Evolutionary conservation across 1,284 basidiomycete genomes (phyloP), one percentile per base, ranked within the genome.

Genomic region (Boletus sp.): DNA sequence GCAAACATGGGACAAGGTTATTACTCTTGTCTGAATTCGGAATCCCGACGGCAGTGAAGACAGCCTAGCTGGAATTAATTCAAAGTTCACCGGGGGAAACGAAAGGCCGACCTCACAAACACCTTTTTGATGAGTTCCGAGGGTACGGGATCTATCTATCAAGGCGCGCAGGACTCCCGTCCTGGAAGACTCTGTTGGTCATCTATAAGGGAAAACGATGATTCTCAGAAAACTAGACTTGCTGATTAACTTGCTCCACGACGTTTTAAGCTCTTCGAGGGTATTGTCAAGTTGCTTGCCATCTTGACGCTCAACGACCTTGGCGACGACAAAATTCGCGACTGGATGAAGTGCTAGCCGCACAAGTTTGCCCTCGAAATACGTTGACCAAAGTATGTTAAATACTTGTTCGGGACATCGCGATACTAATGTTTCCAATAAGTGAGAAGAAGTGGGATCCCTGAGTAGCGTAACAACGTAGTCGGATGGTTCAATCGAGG

Each of bases 261-360:
- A 69, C 30, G 75, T 75, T 20, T 68, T 69, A 62, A 91, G 76
- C 51, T 84, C 80, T 42, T 70, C 68, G 34, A 84, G 69, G 2
- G 84, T 72, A n/a, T 74, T 74, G 4, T 66, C 60, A n/a, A 95
- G 63, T 51, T 85, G 78, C 5, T 71, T 67, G 7, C 65, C 67
- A 25, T 76, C 73, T 16, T 84, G 65, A 33, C 88, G 73, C 42
- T 79, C 77, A 13, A 94, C 55, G 0, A 84, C 88, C 60, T 82
- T 87, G 0, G 91, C 87, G 6, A 93, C 75, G 14, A 95, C 91
- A 59, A 92, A 97, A 64, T 96, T 96, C 19, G 89, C 91, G 3
- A 93, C 88, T 2, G 93, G 91, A 67, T 97, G 94, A 10, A 76
- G 70, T 5, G 87, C 81, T 22, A 95, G 72, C 52, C 84, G 81